Evolutionary conservation across 257 asterid genomes (phyloP), one percentile per base, ranked within the genome.

Genomic region (Leonotis leonurus): DNA sequence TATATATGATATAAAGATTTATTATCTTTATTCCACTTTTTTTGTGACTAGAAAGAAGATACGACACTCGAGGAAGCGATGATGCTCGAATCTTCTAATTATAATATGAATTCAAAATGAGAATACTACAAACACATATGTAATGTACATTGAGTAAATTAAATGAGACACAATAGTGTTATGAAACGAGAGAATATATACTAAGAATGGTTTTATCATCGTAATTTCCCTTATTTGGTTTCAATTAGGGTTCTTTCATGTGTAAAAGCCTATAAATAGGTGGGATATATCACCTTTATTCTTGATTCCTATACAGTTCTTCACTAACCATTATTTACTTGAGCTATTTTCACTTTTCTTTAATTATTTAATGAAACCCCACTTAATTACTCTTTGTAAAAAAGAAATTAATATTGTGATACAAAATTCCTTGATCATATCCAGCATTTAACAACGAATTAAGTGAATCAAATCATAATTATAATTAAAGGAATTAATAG

Each of bases 21-120:
- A 55, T 14, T 55, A 18, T 60, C 54, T 55, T 63, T 70, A 70
- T 70, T 62, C 75, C 61, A 63, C 33, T 14, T 61, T 40, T 1
- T 41, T 2, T 30, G 20, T 60, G 43, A 30, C 30, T 39, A 29
- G 39, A 20, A 49, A 67, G 56, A 41, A 14, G 1, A 16, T 43
- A 43, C 4, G n/a, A n/a, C 8, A 8, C 53, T 18, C 20, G 27
- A 18, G n/a, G 13, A 8, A 1, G 53, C 10, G 27, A 9, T 11
- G 14, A 20, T 45, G 29, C 14, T 46, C n/a, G n/a, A n/a, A n/a
- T n/a, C n/a, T n/a, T n/a, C 8, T 41, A 6, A 33, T 33, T 33
- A 30, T 2, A 2, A 5, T 30, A 30, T 2, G 5, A n/a, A n/a
- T n/a, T n/a, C n/a, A n/a, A n/a, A n/a, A n/a, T n/a, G n/a, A n/a